phyloP scores from a whole-genome alignment of 495 filamentous ascomycete genomes.

The Penicillium cinerascens region DNA sequence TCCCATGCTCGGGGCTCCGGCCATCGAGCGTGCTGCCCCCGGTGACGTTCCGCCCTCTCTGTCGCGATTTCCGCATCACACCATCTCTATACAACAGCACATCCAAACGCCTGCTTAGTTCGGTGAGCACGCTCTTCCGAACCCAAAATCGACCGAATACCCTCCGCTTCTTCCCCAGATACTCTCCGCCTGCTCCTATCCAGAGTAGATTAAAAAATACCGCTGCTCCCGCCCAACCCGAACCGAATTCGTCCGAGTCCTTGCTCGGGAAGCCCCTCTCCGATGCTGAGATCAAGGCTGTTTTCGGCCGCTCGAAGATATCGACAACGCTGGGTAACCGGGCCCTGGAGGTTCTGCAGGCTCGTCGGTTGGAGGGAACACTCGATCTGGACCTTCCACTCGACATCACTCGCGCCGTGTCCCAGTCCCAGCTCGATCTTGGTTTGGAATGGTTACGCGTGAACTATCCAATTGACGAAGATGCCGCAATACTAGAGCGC shows the following conservation, averaged over 20 bases:
- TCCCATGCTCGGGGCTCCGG: slow-evolving; percentile 41
- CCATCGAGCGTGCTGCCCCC: slow-evolving; percentile 25
- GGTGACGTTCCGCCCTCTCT: slow-evolving; percentile 10
- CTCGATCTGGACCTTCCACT: slow-evolving; percentile 52
- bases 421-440: slow-evolving; percentile 32
- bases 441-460: slow-evolving; percentile 68
- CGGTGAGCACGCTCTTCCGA: slow-evolving; percentile 2
- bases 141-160: not conserved
- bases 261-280: slow-evolving; percentile 35
- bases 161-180: not conserved
- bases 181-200: not conserved
- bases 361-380: slow-evolving; percentile 70
- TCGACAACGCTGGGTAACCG: slow-evolving; percentile 55
- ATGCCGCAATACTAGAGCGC: slow-evolving; percentile 58
- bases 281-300: slow-evolving; percentile 50
- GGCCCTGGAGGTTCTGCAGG: slow-evolving; percentile 66
- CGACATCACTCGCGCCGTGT: slow-evolving; percentile 41
- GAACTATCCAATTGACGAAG: slow-evolving; percentile 70
- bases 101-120: slow-evolving; percentile 15
- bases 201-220: slow-evolving; percentile 25
- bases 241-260: slow-evolving; percentile 6
- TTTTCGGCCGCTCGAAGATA: slow-evolving; percentile 58
- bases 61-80: slow-evolving; percentile 22
- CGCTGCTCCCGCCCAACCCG: slow-evolving; percentile 9
- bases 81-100: slow-evolving; percentile 17